Conservation (phyloP, 371 early-diverging fungal species). For the Rhizomucor miehei region DNA sequence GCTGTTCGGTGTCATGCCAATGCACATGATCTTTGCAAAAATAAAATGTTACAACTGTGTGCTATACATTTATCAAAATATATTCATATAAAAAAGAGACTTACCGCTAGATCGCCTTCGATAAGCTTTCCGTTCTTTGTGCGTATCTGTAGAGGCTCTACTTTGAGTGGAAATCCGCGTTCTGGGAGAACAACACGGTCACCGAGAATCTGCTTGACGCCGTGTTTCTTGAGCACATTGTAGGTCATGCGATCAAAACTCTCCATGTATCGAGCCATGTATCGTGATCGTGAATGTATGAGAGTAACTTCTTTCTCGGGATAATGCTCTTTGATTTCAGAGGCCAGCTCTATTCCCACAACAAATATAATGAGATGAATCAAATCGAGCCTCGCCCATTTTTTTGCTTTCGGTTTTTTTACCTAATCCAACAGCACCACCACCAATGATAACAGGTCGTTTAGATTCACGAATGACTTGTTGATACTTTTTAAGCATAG, state of each 20-base stretch:
- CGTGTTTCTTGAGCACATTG: constrained; percentile 41
- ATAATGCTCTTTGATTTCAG: constrained; percentile 63
- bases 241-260: constrained; percentile 41
- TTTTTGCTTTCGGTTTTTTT: constrained; percentile 23
- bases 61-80: background rate
- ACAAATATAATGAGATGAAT: constrained; percentile 16
- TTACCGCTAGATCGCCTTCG: constrained; percentile 54
- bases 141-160: constrained; percentile 42
- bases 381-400: too few species aligned
- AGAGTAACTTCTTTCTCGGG: constrained; percentile 63
- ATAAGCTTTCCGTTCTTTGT: constrained; percentile 47
- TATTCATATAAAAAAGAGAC: too few species aligned
- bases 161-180: constrained; percentile 43
- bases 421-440: constrained; percentile 67
- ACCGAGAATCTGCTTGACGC: constrained; percentile 47
- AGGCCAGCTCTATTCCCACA: constrained; percentile 59
- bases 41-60: background rate
- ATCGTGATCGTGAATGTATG: constrained; percentile 58
- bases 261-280: constrained; percentile 49
- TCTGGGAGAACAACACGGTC: constrained; percentile 48
- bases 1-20: constrained; percentile 65
- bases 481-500: constrained; percentile 41
- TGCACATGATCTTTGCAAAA: constrained; percentile 53
- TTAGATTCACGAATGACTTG: constrained; percentile 43
- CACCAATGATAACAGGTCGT: constrained; percentile 60